Conservation (phyloP, 108 stramenopile species). For the Cyclotella cryptica region DNA sequence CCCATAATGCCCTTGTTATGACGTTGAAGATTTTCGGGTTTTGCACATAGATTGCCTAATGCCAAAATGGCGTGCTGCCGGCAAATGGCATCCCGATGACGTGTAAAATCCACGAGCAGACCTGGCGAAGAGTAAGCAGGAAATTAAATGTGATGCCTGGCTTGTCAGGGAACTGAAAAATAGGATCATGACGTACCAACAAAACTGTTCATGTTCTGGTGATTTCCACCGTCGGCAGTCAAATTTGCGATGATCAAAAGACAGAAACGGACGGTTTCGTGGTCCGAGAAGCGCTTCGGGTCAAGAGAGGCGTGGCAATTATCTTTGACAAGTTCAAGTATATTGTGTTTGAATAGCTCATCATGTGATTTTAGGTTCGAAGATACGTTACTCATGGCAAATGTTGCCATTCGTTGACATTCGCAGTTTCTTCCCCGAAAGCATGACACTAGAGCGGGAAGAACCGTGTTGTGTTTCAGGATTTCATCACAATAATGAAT, state of each 20-base stretch:
- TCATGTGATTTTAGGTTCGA: conserved; percentile 73
- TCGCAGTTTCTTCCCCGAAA: conserved; percentile 55
- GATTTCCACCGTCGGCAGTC: conserved; percentile 52
- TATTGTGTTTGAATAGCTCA: conserved; percentile 55
- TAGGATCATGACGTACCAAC: conserved; percentile 39
- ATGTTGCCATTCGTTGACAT: conserved; percentile 70
- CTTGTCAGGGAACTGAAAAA: too few relatives aligned
- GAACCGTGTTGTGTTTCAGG: conserved; percentile 56
- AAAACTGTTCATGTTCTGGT: conserved; percentile 58
- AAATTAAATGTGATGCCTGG: too few relatives aligned
- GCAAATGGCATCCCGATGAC: conserved; percentile 78
- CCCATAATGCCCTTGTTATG: conserved; percentile 67
- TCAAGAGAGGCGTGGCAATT: conserved; percentile 71
- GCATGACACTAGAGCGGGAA: conserved; percentile 59
- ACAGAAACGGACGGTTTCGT: conserved; percentile 80
- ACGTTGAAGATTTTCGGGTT: conserved; percentile 63
- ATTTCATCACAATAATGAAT: conserved; percentile 74
- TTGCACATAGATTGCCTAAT: conserved; percentile 80
- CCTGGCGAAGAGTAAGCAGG: conserved; percentile 35
- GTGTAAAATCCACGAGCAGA: conserved; percentile 68
- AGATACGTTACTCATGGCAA: conserved; percentile 75
- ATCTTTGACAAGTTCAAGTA: conserved; percentile 62
- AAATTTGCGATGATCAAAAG: conserved; percentile 78
- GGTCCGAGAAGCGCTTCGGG: conserved; percentile 70
- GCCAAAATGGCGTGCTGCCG: conserved; percentile 84